Conservation (phyloP, 108 stramenopile species). For the Cyclotella baltica region DNA sequence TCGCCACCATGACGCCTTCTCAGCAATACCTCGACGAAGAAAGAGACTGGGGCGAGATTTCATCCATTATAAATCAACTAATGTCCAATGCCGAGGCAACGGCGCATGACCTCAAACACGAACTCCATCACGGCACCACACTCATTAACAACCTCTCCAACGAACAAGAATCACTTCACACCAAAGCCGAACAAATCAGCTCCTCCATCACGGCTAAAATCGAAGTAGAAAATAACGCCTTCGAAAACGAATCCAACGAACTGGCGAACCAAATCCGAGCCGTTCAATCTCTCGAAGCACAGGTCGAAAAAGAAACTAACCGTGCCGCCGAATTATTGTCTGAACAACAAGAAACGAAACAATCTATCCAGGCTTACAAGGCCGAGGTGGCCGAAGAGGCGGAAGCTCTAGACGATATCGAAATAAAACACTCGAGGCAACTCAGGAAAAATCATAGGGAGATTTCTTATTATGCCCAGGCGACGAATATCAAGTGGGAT, state of each 20-base stretch:
- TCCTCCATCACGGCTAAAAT: conserved; percentile 20
- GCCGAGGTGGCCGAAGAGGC: conserved; percentile 14
- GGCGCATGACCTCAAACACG: background rate
- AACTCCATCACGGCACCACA: background rate
- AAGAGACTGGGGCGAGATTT: conserved; percentile 14
- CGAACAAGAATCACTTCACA: conserved; percentile 12
- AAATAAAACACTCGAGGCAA: conserved; percentile 9
- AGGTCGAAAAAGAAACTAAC: conserved; percentile 9
- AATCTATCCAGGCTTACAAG: conserved; percentile 15
- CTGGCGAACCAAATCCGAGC: conserved; percentile 12
- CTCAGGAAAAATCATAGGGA: conserved; percentile 11
- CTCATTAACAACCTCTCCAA: conserved; percentile 3
- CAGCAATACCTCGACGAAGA: conserved; percentile 9
- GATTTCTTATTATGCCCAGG: conserved; percentile 21
- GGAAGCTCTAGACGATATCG: conserved; percentile 11
- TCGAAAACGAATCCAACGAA: conserved; percentile 24
- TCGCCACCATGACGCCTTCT: background rate
- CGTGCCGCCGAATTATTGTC: background rate
- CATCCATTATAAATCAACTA: conserved; percentile 18
- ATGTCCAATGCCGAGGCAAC: background rate
- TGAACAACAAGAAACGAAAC: conserved; percentile 7
- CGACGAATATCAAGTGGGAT: conserved; percentile 51
- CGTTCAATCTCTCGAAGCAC: conserved; percentile 21
- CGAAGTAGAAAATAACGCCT: conserved; percentile 7
- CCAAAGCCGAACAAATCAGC: background rate